A percentile compares a stretch with the other conserved stretches of the same genome.
Evolutionary conservation across 768 basidiomycete genomes (phyloP).

Genomic region (Panaeolus papilionaceus): DNA sequence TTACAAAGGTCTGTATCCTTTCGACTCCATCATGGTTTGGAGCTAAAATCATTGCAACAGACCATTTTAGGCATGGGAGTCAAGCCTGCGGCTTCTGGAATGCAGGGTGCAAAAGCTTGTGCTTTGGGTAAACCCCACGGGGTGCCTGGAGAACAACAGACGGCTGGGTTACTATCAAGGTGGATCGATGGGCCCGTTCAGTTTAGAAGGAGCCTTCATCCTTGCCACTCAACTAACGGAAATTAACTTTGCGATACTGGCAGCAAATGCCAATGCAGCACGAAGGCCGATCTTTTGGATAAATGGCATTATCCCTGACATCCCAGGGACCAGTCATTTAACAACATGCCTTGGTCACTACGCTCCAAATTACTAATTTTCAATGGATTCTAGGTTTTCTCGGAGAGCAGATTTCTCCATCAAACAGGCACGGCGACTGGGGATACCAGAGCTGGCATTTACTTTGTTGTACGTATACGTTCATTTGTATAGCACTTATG

Average conservation of each 20-base stretch:
- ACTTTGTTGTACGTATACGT: not conserved
- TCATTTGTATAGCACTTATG: not conserved
- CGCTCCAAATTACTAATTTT: not conserved
- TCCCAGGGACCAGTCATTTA: not conserved
- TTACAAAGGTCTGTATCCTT: not conserved
- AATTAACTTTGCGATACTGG: not conserved
- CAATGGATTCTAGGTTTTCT: not conserved
- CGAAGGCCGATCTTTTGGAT: not conserved
- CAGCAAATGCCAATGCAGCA: not conserved
- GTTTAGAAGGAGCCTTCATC: not conserved
- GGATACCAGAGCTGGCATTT: conserved; percentile 6
- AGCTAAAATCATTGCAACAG: not conserved
- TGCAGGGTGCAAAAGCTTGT: conserved; percentile 5
- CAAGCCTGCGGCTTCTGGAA: not conserved
- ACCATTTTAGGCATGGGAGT: conserved; percentile 4
- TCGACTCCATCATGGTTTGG: not conserved
- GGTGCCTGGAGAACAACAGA: not conserved
- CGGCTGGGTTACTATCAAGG: conserved; percentile 4
- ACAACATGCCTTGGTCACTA: not conserved
- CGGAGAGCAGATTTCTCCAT: not conserved
- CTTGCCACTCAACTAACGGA: not conserved
- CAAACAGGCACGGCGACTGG: not conserved
- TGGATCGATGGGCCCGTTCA: conserved; percentile 1
- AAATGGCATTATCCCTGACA: not conserved
- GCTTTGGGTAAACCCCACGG: not conserved